Percentiles rank a stretch among this genome's conserved stretches.
phyloP scores from a whole-genome alignment of 2,329 filamentous ascomycete species.

The Paracorniculantispora psalliotae region DNA sequence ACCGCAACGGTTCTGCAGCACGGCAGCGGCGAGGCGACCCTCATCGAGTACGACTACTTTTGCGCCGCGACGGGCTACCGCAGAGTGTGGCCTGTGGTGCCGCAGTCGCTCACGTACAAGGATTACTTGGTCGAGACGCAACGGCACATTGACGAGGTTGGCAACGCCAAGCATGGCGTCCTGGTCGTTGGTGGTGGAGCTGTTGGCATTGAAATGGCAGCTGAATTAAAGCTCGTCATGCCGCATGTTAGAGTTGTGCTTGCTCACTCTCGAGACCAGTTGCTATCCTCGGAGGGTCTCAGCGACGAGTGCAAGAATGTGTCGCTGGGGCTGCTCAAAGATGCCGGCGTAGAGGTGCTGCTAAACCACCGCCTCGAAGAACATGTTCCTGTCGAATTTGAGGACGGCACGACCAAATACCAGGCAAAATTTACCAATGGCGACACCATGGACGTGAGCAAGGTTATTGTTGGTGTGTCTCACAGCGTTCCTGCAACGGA shows the following conservation, averaged over 20 bases:
- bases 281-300: conserved; percentile 69
- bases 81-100: conserved; percentile 67
- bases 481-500: conserved; percentile 56
- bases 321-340: conserved; percentile 51
- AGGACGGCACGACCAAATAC: conserved; percentile 35
- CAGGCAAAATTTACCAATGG: conserved; percentile 57
- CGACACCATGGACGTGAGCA: conserved; percentile 52
- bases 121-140: conserved; percentile 59
- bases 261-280: conserved; percentile 64
- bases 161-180: conserved; percentile 51
- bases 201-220: conserved; percentile 77
- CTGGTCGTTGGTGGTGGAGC: conserved; percentile 71
- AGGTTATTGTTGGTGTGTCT: conserved; percentile 66
- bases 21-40: conserved; percentile 36
- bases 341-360: conserved; percentile 61
- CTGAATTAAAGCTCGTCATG: conserved; percentile 65
- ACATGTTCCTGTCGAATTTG: conserved; percentile 40
- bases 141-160: conserved; percentile 52
- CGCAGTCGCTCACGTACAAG: conserved; percentile 57
- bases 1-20: conserved; percentile 50
- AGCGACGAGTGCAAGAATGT: conserved; percentile 64
- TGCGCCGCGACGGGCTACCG: conserved; percentile 65
- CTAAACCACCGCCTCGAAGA: conserved; percentile 54
- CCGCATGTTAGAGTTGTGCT: conserved; percentile 63
- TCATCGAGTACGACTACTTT: conserved; percentile 65